Evolutionary conservation across 2,329 filamentous ascomycete species (phyloP).

Genomic region (Orbilia javanica): DNA sequence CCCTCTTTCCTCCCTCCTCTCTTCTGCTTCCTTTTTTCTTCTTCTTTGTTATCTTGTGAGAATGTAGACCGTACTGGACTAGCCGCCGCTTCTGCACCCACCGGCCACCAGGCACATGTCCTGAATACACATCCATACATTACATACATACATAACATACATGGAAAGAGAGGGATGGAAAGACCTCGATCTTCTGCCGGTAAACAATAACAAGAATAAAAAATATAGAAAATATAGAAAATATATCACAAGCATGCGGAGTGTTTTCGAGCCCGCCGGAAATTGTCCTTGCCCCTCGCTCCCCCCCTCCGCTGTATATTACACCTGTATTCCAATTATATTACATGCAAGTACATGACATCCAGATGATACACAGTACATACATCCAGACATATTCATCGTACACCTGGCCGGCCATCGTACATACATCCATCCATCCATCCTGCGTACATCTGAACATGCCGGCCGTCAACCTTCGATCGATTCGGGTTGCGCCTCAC

Average conservation of each 20-base stretch:
- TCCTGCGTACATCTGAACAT: constrained; percentile 2
- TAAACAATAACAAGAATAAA: no score
- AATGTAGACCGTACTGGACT: background rate
- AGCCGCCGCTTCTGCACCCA: constrained; percentile 54
- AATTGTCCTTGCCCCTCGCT: constrained; percentile 58
- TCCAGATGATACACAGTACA: background rate
- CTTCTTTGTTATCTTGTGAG: constrained; percentile 32
- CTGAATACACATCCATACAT: background rate
- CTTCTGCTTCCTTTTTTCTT: no score
- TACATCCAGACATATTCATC: background rate
- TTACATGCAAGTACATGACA: background rate
- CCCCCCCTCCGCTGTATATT: constrained; percentile 24
- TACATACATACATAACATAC: no score
- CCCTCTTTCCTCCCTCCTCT: no score
- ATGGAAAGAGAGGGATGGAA: no score
- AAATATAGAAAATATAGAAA: no score
- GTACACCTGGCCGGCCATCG: constrained; percentile 2
- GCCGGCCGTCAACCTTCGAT: constrained; percentile 31
- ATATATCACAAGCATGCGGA: constrained; percentile 59
- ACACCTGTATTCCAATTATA: constrained; percentile 8
- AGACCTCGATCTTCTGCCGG: background rate
- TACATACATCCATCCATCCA: background rate
- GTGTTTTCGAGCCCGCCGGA: constrained; percentile 55
- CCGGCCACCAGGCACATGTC: constrained; percentile 4
- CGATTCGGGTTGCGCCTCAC: constrained; percentile 55